phyloP scores from a whole-genome alignment of 331 rosid genomes.

The Arachis monticola region DNA sequence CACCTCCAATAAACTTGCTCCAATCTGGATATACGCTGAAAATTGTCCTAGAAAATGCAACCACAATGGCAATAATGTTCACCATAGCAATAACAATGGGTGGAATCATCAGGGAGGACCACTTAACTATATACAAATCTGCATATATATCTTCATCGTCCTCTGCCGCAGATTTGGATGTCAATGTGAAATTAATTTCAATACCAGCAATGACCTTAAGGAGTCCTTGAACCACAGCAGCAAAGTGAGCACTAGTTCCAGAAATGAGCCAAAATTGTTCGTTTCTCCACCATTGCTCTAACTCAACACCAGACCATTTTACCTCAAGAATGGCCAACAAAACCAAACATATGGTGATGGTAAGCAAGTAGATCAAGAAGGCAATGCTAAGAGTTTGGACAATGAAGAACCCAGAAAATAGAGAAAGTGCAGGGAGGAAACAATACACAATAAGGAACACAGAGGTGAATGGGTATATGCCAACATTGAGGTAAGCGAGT shows the following conservation, averaged over 20 bases:
- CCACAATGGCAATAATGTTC: slow-evolving; percentile 59
- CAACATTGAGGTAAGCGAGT: slow-evolving; percentile 42
- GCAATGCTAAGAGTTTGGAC: slow-evolving; percentile 52
- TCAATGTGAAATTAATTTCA: slow-evolving; percentile 72
- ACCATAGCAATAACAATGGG: slow-evolving; percentile 68
- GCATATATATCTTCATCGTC: slow-evolving; percentile 58
- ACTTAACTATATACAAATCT: slow-evolving; percentile 66
- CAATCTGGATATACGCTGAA: slow-evolving; percentile 55
- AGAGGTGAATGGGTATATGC: slow-evolving; percentile 73
- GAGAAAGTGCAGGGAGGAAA: slow-evolving; percentile 82
- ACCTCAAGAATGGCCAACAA: slow-evolving; percentile 64
- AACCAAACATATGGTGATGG: slow-evolving; percentile 60
- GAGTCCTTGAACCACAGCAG: slow-evolving; percentile 72
- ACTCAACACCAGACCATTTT: slow-evolving; percentile 69
- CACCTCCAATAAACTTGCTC: slow-evolving; percentile 71
- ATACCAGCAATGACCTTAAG: slow-evolving; percentile 78
- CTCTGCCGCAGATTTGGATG: slow-evolving; percentile 60
- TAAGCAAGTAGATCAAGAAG: slow-evolving; percentile 61
- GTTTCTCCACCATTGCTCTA: slow-evolving; percentile 89
- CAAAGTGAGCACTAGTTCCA: slow-evolving; percentile 75
- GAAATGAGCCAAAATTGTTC: slow-evolving; percentile 82
- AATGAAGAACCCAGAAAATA: slow-evolving; percentile 66
- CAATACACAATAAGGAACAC: slow-evolving; percentile 72
- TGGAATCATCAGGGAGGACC: slow-evolving; percentile 75
- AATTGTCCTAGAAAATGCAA: slow-evolving; percentile 58